Base-by-base conservation (phyloP, 164 flowering plant genomes). In the Magnolia changhungtana region DNA sequence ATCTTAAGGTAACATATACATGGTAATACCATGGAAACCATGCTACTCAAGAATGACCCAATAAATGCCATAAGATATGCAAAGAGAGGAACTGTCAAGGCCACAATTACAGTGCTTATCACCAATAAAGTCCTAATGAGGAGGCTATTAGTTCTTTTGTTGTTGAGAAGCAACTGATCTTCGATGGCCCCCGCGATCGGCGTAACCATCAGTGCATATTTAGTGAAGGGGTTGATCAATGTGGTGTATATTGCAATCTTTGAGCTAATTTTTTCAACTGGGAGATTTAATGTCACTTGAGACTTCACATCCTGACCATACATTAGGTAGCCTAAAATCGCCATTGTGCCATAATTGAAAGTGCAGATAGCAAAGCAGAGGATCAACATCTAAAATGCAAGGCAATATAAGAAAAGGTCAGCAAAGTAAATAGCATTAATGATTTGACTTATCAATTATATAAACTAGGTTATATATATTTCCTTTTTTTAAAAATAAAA, bases 181-280 rank as follows among this genome's bases (percentile, higher is more conserved):
- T 90, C 91, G 10, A 82, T 67, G 8, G 91, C 88, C 18, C 73
- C 70, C 5, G 83, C 86, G 18, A 91, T 84, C n/a, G 97, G 97
- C 1, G 83, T 89, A 21, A 88, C 74, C 86, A 90, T 89, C 67
- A 92, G 27, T 11, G 96, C 93, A 74, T 89, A 94, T 76, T 92
- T 92, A 11, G 92, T 71, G 24, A 94, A 50, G 0, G 98, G 97
- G 76, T 83, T 92, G 29, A 90, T 81, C 72, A 92, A 67, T 3
- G 95, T 86, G 0, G 92, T 91, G 85, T 87, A 94, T 31, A 92
- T 91, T 24, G 97, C 97, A 19, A 94, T 77, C 76, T 74, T 89
- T 9, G 94, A 87, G 79, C 92, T 85, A 1, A 89, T 50, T 52
- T 84, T 87, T 1, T 73, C 19, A 0, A 77, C 74, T 1, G 95